Conservation (phyloP, 1,284 basidiomycete species). For the Moesziomyces aphidis region DNA sequence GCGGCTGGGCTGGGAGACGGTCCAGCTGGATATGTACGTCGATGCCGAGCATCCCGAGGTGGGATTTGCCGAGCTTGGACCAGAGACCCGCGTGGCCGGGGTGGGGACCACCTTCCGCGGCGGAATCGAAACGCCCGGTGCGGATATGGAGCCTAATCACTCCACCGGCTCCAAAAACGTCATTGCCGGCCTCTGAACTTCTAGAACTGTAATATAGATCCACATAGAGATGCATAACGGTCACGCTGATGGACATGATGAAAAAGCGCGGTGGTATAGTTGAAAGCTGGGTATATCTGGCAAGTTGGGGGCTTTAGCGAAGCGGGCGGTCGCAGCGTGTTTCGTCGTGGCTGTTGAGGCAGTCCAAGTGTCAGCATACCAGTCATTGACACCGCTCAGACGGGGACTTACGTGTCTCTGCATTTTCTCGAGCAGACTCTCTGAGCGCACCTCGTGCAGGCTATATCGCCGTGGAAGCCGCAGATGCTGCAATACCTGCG, state of each 20-base stretch:
- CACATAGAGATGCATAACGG: neutral
- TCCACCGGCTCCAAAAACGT: constrained; percentile 17
- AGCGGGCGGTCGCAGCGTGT: constrained; percentile 38
- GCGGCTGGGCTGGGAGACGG: constrained; percentile 26
- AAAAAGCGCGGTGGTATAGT: constrained; percentile 10
- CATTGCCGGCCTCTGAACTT: constrained; percentile 35
- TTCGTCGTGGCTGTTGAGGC: constrained; percentile 41
- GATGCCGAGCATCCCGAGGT: constrained; percentile 56
- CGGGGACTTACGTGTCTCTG: constrained; percentile 23
- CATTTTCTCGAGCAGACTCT: constrained; percentile 35
- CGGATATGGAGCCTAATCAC: constrained; percentile 6
- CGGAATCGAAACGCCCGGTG: constrained; percentile 48
- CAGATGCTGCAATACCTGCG: constrained; percentile 44
- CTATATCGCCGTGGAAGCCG: constrained; percentile 37
- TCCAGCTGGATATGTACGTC: constrained; percentile 40
- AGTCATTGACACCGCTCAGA: no score
- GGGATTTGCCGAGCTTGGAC: constrained; percentile 57
- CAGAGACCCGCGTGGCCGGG: constrained; percentile 43
- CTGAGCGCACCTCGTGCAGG: constrained; percentile 36
- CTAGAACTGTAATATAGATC: neutral
- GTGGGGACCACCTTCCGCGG: constrained; percentile 52
- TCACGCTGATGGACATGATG: neutral
- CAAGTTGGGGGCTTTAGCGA: constrained; percentile 5
- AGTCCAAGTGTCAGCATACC: neutral
- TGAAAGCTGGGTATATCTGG: neutral